phyloP scores from a whole-genome alignment of 2,329 filamentous ascomycete species.

The Colletotrichum higginsianum region DNA sequence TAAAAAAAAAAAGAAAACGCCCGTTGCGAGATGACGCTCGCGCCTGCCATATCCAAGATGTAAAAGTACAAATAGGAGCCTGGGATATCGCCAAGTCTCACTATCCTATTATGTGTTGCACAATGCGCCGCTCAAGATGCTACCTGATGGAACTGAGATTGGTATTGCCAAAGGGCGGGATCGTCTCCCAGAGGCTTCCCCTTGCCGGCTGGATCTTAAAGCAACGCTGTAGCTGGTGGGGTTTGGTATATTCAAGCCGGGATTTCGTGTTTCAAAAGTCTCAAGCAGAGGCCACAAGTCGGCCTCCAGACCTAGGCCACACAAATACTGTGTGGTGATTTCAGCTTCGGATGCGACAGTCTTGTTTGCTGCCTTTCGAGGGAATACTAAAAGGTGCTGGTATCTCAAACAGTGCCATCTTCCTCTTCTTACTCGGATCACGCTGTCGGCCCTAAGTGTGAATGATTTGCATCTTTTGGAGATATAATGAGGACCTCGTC shows the following conservation, averaged over 20 bases:
- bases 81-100: not conserved
- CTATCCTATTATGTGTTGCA: constrained; percentile 6
- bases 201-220: too few relatives aligned
- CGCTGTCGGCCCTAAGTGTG: not conserved
- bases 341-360: not conserved
- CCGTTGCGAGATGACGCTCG: not conserved
- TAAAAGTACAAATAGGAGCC: constrained; percentile 24
- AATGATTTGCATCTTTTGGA: not conserved
- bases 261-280: not conserved
- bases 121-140: not conserved
- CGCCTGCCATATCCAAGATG: constrained; percentile 31
- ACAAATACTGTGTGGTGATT: too few relatives aligned
- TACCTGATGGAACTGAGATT: not conserved
- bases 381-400: not conserved
- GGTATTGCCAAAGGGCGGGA: not conserved
- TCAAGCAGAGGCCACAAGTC: not conserved
- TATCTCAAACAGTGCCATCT: not conserved
- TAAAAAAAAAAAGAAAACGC: not conserved
- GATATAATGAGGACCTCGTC: not conserved
- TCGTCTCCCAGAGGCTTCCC: not conserved
- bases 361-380: not conserved
- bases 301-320: not conserved
- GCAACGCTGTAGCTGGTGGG: not conserved
- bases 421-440: not conserved
- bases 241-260: not conserved